Evolutionary conservation across 371 early-diverging fungal species (phyloP), one percentile per base, ranked within the genome.

Genomic region (Conidiobolus incongruus): DNA sequence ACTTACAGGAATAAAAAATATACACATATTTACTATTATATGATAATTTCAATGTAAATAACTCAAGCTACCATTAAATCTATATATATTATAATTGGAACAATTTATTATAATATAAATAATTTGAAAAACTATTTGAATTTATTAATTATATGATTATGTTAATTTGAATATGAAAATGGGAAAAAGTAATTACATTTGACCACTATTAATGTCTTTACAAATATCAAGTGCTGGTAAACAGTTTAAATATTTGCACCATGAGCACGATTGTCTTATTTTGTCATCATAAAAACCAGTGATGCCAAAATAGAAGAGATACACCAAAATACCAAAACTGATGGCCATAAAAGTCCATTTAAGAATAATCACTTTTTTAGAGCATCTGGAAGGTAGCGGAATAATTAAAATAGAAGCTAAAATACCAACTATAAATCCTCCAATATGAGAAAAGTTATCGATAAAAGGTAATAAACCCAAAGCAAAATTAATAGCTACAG

Each of bases 401-500:
- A 65, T 55, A 20, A 71, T 48, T n/a, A 60, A 40, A n/a, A 64
- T 42, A 21, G 69, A 66, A 23, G 68, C 49, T 21, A 70, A 39
- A 6, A 70, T 54, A 24, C 75, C 65, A 16, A 61, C 52, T 1
- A 55, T 38, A 39, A 75, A 63, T 3, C 75, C 75, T 30, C 89
- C 82, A 44, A 81, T 59, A 55, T 86, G 80, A 17, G 70, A 73
- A 59, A 80, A 77, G 55, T 85, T 81, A 59, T 85, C 84, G 29
- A 84, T 50, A 50, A 52, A 65, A 0, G 84, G 83, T 6, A 83
- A 56, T 36, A 75, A 58, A 0, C 83, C 83, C 24, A 84, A 47
- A 1, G 62, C 59, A 40, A 83, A 63, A 2, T 75, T 70, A 36
- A 79, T 29, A 1, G 71, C 26, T 12, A 41, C 29, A 11, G 29